Evolutionary conservation across 306 rosid species (phyloP).

Genomic region (Crotalaria pallida): DNA sequence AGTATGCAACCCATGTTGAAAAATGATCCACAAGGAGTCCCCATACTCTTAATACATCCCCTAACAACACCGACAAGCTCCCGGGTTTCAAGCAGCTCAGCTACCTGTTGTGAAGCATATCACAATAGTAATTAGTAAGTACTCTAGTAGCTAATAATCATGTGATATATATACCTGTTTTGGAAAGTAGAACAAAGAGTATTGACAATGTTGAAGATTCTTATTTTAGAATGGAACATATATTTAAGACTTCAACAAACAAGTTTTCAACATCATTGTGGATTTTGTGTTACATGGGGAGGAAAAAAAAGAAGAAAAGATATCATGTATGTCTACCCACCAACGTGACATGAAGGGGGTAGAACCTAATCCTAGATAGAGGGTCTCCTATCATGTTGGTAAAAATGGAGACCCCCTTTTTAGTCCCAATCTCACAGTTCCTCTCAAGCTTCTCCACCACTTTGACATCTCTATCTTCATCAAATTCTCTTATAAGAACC

Average conservation of each 20-base stretch:
- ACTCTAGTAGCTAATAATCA: background rate
- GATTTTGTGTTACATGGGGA: background rate
- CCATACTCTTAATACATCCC: conserved; percentile 64
- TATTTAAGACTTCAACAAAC: background rate
- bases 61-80: conserved; percentile 72
- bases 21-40: conserved; percentile 37
- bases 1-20: conserved; percentile 60
- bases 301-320: background rate
- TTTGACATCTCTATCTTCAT: conserved; percentile 53
- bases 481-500: conserved; percentile 59
- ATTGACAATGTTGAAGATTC: conserved; percentile 10
- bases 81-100: conserved; percentile 51
- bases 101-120: conserved; percentile 41
- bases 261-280: conserved; percentile 5
- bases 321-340: conserved; percentile 28
- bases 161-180: background rate
- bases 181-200: conserved; percentile 12
- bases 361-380: conserved; percentile 70
- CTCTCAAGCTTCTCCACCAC: conserved; percentile 79
- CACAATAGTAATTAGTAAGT: background rate
- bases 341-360: conserved; percentile 67
- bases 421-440: conserved; percentile 65
- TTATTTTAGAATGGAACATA: background rate
- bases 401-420: conserved; percentile 63
- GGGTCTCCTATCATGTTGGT: conserved; percentile 62